phyloP scores from a whole-genome alignment of 2,329 filamentous ascomycete genomes.

The Colletotrichum orchidophilum region DNA sequence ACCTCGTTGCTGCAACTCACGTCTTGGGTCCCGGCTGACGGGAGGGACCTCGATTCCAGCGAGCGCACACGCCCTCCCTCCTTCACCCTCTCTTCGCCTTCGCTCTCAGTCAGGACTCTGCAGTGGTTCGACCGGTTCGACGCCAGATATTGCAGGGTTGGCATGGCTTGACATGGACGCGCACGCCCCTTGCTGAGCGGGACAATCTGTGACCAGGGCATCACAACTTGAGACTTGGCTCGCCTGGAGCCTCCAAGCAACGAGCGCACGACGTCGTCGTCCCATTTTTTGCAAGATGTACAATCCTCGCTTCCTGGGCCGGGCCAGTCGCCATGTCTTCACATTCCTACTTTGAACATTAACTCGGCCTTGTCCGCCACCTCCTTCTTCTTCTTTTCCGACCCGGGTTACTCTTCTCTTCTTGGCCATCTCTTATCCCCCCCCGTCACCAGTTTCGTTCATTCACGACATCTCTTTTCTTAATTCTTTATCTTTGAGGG shows the following conservation, averaged over 20 bases:
- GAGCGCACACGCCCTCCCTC: conserved; percentile 6
- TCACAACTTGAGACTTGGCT: conserved; percentile 33
- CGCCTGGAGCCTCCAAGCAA: conserved; percentile 31
- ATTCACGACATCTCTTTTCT: conserved; percentile 11
- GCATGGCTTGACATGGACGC: conserved; percentile 28
- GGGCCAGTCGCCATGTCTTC: conserved; percentile 4
- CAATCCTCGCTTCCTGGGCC: conserved; percentile 20
- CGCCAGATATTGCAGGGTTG: conserved; percentile 5
- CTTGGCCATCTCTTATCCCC: not conserved
- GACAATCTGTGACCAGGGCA: conserved; percentile 31
- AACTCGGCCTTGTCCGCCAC: conserved; percentile 3
- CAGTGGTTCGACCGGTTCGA: conserved; percentile 27
- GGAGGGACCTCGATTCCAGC: conserved; percentile 5
- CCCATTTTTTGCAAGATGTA: conserved; percentile 34
- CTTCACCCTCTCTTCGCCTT: not conserved
- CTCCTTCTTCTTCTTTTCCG: not conserved
- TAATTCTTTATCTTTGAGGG: conserved; percentile 3
- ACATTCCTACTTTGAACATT: conserved; percentile 31
- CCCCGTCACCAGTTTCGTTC: conserved; percentile 4
- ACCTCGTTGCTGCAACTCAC: conserved; percentile 28
- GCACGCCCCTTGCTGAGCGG: conserved; percentile 28
- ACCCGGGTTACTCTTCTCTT: conserved; percentile 15
- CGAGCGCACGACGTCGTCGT: conserved; percentile 31
- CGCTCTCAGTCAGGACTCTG: conserved; percentile 1
- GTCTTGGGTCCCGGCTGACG: conserved; percentile 27